Percentiles rank a stretch among this genome's conserved stretches.
Evolutionary conservation across 768 basidiomycete genomes (phyloP).

Genomic region (Rhizopogon rudus): DNA sequence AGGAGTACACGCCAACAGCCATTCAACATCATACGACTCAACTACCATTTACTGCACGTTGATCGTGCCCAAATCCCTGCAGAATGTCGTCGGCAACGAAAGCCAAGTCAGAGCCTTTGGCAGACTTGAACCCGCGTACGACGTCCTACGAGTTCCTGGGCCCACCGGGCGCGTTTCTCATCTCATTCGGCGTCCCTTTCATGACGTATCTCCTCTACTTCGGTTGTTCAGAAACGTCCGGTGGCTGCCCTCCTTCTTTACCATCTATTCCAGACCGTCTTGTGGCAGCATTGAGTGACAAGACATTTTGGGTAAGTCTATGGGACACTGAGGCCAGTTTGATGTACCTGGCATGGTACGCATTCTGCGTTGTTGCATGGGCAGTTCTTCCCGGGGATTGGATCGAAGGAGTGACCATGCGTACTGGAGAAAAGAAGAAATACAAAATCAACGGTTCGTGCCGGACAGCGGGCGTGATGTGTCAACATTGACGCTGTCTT

Average conservation of each 20-base stretch:
- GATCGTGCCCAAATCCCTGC: background rate
- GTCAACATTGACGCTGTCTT: background rate
- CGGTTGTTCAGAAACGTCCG: conserved; percentile 65
- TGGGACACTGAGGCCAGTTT: conserved; percentile 80
- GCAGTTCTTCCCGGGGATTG: conserved; percentile 67
- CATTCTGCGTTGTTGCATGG: conserved; percentile 84
- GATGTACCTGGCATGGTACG: conserved; percentile 86
- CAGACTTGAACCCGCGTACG: conserved; percentile 61
- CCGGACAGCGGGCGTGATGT: background rate
- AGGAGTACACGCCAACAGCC: background rate
- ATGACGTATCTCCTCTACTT: conserved; percentile 74
- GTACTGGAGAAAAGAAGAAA: conserved; percentile 69
- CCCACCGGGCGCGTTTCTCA: conserved; percentile 67
- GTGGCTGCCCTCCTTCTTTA: conserved; percentile 61
- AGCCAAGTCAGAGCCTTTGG: conserved; percentile 5
- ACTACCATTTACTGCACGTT: background rate
- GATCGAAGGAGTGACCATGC: conserved; percentile 63
- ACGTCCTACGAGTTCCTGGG: conserved; percentile 79
- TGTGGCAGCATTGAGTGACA: conserved; percentile 39
- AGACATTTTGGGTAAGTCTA: conserved; percentile 64
- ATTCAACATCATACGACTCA: background rate
- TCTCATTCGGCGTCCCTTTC: conserved; percentile 67
- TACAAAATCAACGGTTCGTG: conserved; percentile 94
- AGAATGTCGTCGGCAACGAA: conserved; percentile 15
- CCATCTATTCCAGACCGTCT: conserved; percentile 38